phyloP scores from a whole-genome alignment of 768 basidiomycete genomes.

The Filobasidium floriforme region DNA sequence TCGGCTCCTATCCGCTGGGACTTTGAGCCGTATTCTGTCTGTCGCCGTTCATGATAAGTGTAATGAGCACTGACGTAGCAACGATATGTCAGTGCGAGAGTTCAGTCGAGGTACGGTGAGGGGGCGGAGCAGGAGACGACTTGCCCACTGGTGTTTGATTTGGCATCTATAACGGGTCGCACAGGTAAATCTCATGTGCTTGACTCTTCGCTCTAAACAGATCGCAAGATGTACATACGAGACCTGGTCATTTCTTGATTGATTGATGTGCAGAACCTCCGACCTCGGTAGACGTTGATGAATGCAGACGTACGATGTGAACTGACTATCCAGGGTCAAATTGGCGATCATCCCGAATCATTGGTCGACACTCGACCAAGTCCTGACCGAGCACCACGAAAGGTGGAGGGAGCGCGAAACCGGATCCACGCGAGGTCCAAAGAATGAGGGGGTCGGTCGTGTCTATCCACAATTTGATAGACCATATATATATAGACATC shows the following conservation, averaged over 20 bases:
- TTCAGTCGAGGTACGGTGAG: neutral
- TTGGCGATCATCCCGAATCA: no score
- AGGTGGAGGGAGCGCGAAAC: no score
- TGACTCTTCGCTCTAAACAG: no score
- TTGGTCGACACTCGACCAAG: no score
- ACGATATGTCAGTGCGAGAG: neutral
- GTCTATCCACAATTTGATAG: no score
- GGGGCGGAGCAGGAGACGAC: neutral
- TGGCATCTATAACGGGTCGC: neutral
- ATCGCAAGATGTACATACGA: neutral
- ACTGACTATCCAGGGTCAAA: no score
- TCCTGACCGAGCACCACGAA: no score
- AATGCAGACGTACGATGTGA: neutral
- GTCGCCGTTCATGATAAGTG: constrained; percentile 34
- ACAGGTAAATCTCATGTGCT: no score
- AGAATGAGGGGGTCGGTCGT: no score
- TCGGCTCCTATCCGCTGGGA: constrained; percentile 63
- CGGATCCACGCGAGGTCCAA: no score
- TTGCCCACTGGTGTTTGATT: constrained; percentile 6
- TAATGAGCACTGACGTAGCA: constrained; percentile 14
- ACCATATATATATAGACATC: no score
- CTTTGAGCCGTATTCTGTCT: constrained; percentile 30
- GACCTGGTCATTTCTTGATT: neutral
- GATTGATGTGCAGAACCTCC: neutral
- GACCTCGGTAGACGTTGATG: neutral